Evolutionary conservation across 345 rosid genomes (phyloP), one percentile per base, ranked within the genome.

Genomic region (Adansonia digitata): DNA sequence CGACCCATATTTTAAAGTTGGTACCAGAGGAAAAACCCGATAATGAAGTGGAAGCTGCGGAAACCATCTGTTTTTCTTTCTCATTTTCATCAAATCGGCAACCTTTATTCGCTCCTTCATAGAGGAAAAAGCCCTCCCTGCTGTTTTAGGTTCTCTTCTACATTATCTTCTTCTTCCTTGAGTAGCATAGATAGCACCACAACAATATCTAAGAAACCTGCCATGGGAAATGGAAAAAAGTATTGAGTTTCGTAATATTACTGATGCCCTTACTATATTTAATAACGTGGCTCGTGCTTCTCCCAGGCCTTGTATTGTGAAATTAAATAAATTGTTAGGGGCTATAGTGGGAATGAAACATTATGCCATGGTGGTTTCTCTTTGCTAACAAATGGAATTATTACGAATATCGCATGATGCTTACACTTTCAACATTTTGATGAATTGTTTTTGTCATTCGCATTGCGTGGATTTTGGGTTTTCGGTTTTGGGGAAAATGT

Each of bases 361-460:
- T 49, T 37, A 70, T 29, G 43, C 26, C 4, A 22, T 29, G 20
- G 62, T 31, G 34, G 43, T 70, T 31, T 70, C 74, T 49, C 40
- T 70, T 2, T 34, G 43, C 42, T 31, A 20, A 49, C 60, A 72
- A 29, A 66, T 78, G 52, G 77, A 73, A 34, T 14, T 31, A 22
- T 35, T 26, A 0, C 46, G 73, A 7, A 52, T 77, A 39, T 3
- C 35, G 20, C 34, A 20, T 55, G 39, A 62, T 65, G 20, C 26
- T 4, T 66, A 56, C 34, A 29, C 48, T 57, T 42, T 73, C 22
- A 46, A 1, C 56, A 64, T 52, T 45, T 69, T 69, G 59, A 35
- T 69, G 57, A 15, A 77, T 70, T 1, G 79, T 49, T 77, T 77
- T 34, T 77, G 72, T 60, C 27, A 17, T 68, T 60, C 22, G 8